Percentiles rank a stretch among this genome's conserved stretches.
Conservation (phyloP, 352 stramenopile genomes). For the Phytophthora sojae region DNA sequence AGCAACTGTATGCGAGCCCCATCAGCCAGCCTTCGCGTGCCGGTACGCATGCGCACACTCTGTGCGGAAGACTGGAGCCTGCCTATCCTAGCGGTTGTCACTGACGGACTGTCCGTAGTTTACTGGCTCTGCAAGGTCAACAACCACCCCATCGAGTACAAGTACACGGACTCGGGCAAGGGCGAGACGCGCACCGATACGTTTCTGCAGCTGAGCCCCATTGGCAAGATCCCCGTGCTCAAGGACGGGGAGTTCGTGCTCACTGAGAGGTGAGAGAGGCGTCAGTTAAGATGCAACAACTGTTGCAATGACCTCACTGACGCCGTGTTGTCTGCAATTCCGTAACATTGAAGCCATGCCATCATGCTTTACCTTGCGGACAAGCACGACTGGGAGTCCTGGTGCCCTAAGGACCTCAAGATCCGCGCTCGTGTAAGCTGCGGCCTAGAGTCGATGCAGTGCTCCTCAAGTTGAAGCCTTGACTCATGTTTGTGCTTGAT, state of each 20-base stretch:
- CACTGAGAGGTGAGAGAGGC: slow-evolving; percentile 53
- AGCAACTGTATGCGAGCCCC: slow-evolving; percentile 62
- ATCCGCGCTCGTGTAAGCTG: slow-evolving; percentile 63
- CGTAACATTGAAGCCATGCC: slow-evolving; percentile 48
- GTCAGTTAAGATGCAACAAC: neutral
- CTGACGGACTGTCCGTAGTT: slow-evolving; percentile 36
- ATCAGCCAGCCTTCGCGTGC: slow-evolving; percentile 76
- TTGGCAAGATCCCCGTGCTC: slow-evolving; percentile 75
- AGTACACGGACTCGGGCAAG: slow-evolving; percentile 61
- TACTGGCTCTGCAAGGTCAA: slow-evolving; percentile 79
- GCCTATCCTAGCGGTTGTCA: neutral
- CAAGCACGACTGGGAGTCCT: slow-evolving; percentile 71
- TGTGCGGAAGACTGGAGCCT: neutral
- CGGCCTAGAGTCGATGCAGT: neutral
- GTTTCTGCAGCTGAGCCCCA: slow-evolving; percentile 66
- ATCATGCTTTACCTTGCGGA: slow-evolving; percentile 81
- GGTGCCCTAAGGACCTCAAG: slow-evolving; percentile 68
- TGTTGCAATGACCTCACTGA: neutral
- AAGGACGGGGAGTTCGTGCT: slow-evolving; percentile 76
- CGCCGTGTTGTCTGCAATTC: neutral
- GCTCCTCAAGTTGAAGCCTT: neutral
- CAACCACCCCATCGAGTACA: slow-evolving; percentile 67
- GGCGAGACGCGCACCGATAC: slow-evolving; percentile 55
- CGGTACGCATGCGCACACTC: slow-evolving; percentile 29
- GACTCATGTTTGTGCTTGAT: neutral